A percentile compares a stretch with the other conserved stretches of the same genome.
Conservation (phyloP, 495 filamentous ascomycete genomes). For the Annulohypoxylon stygium region DNA sequence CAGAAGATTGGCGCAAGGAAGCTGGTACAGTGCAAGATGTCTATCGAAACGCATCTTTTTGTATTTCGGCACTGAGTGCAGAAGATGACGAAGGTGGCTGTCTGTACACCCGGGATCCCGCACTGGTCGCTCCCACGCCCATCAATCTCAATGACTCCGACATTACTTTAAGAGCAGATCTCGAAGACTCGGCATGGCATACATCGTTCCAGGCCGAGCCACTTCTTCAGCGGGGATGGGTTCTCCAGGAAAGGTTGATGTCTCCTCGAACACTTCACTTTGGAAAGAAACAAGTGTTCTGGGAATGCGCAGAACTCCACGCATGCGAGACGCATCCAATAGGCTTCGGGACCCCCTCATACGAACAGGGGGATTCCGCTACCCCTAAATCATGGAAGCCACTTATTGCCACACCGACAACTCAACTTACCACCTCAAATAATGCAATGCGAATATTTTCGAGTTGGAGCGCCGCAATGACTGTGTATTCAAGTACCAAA, state of each 20-base stretch:
- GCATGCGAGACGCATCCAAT: conserved; percentile 19
- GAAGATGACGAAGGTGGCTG: conserved; percentile 24
- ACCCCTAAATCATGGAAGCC: conserved; percentile 3
- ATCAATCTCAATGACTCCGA: neutral
- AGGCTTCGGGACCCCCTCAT: conserved; percentile 2
- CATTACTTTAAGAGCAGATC: neutral
- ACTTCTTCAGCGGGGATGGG: conserved; percentile 10
- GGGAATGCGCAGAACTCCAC: conserved; percentile 29
- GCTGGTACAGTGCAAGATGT: conserved; percentile 21
- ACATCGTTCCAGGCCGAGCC: conserved; percentile 9
- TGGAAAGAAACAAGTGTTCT: conserved; percentile 28
- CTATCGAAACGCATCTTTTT: conserved; percentile 23
- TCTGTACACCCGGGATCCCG: conserved; percentile 1
- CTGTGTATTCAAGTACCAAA: conserved; percentile 11
- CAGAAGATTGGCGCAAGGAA: conserved; percentile 21
- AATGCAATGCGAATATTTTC: neutral
- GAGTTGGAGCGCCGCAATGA: conserved; percentile 10
- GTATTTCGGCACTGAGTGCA: conserved; percentile 17
- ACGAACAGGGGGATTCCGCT: neutral
- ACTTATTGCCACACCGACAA: conserved; percentile 14
- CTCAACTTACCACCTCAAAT: neutral
- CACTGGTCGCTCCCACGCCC: conserved; percentile 7
- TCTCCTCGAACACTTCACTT: conserved; percentile 28
- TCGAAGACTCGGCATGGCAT: conserved; percentile 13
- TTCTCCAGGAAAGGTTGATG: conserved; percentile 23